Evolutionary conservation across 1,139 yeast species (phyloP), one percentile per base, ranked within the genome.

Genomic region (Geotrichum europaeum): DNA sequence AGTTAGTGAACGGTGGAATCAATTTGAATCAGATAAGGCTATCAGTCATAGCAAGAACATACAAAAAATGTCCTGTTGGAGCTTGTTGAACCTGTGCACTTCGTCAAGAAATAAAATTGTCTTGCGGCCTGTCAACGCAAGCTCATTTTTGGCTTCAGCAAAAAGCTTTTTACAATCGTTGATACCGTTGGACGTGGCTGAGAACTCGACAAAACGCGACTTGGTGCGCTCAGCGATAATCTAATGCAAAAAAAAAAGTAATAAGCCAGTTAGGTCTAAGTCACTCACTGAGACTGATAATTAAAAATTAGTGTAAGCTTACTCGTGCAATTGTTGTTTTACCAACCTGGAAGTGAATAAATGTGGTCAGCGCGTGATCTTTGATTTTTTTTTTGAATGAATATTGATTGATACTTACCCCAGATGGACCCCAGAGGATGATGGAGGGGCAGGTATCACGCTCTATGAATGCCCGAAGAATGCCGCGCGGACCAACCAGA

Each of bases 391-490:
- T n/a, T 5, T n/a, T 24, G 5, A 28, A 28, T 28, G 10, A 28
- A 28, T 28, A 7, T 7, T 28, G 32, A 28, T 9, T 28, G 32
- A 28, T 28, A 43, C 61, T 10, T 58, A 76, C 94, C 0, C 98
- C 98, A 0, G 97, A 96, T 1, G 89, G 89, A 0, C 99, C 99
- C 98, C 98, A 94, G 15, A 94, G 76, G 6, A 94, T 84, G 77
- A 94, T 82, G 0, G 97, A 91, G 0, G 98, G 98, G 1, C 76
- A 68, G 10, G 66, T 60, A 84, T 82, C 65, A 75, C 81, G 73
- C 47, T 80, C 79, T 1, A 94, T 82, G 60, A 89, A 85, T 55
- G 86, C 85, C 52, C 89, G 78, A 18, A 95, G 73, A 0, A 90
- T 75, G 0, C 97, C 98, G 22, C 81, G 76, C 7, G 80, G 78